Conservation (phyloP, 2,329 filamentous ascomycete species). For the Alternaria arbusti region DNA sequence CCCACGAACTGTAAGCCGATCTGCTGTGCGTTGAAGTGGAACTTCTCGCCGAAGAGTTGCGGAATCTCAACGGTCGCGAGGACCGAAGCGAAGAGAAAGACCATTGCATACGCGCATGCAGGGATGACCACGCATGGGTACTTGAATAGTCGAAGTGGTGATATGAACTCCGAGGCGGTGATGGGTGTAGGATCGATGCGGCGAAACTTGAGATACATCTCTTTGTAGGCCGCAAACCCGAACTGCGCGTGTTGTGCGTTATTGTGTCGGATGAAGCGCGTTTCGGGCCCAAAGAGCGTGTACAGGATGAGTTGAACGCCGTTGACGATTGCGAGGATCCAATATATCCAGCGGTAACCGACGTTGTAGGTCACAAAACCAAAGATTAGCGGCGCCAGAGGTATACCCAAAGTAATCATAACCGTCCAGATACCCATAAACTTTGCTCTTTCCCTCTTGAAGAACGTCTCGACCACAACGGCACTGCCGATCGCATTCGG, state of each 20-base stretch:
- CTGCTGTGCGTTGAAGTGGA: constrained; percentile 63
- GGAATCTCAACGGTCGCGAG: constrained; percentile 66
- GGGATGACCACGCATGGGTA: constrained; percentile 60
- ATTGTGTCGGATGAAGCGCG: constrained; percentile 57
- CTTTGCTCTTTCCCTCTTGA: constrained; percentile 60
- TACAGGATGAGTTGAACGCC: constrained; percentile 63
- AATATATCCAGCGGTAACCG: constrained; percentile 66
- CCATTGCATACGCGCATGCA: constrained; percentile 61
- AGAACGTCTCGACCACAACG: constrained; percentile 65
- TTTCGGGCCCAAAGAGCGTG: constrained; percentile 59
- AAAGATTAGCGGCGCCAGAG: constrained; percentile 50
- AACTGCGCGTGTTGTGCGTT: constrained; percentile 38
- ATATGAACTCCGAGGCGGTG: constrained; percentile 57
- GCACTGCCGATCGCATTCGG: constrained; percentile 62
- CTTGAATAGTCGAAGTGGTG: constrained; percentile 56
- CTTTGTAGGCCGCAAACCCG: constrained; percentile 50
- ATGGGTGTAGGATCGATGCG: constrained; percentile 62
- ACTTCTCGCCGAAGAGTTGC: constrained; percentile 62
- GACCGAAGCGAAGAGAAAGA: constrained; percentile 63
- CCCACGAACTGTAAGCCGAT: constrained; percentile 65
- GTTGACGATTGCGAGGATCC: constrained; percentile 64
- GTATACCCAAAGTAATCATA: constrained; percentile 58
- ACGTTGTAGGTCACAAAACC: constrained; percentile 59
- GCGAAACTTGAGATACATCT: constrained; percentile 54
- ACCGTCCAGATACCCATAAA: constrained; percentile 66